Evolutionary conservation across 2,329 filamentous ascomycete species (phyloP), one percentile per base, ranked within the genome.

Genomic region (Penicillium capsulatum): DNA sequence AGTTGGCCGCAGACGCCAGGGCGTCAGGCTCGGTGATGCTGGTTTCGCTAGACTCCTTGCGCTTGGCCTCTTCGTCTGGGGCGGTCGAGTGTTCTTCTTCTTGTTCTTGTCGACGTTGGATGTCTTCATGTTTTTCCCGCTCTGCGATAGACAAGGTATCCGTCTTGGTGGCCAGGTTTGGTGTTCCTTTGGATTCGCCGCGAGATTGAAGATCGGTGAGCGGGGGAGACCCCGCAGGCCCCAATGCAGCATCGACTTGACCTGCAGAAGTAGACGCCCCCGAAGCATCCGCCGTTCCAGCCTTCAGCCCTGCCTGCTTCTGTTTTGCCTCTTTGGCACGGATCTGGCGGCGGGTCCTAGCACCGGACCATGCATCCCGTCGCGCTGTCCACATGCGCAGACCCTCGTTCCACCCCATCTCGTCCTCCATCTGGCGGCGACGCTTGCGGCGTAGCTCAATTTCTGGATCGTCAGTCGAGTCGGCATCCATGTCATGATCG

Each of bases 351-450:
- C 52, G 54, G 16, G 58, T 58, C 40, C 50, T 51, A 20, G 88
- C 90, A 20, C 85, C 83, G 1, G 89, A 91, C 91, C 91, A 97
- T 5, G 80, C 81, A 66, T 95, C 81, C 34, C 90, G 77, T 42
- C 86, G 74, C 19, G 82, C 78, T 43, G 82, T 77, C 66, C 87
- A 97, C 60, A 84, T 84, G n/a, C 81, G 77, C 40, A 96, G 63
- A 0, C 91, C 91, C 26, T 83, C 73, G 55, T 96, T 97, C 82
- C 85, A 94, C 19, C 70, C 63, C 67, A 81, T 76, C 67, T 86
- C 83, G 40, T 80, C 78, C 45, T 78, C 75, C 34, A 79, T 59
- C 34, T 72, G 75, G 51, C 72, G 76, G 38, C 80, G 72, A 29
- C 77, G 72, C 46, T 73, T 75, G 24, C 78, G 71, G 44, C 73